Evolutionary conservation across 2,329 filamentous ascomycete species (phyloP).

Genomic region (Diplodia intermedia): DNA sequence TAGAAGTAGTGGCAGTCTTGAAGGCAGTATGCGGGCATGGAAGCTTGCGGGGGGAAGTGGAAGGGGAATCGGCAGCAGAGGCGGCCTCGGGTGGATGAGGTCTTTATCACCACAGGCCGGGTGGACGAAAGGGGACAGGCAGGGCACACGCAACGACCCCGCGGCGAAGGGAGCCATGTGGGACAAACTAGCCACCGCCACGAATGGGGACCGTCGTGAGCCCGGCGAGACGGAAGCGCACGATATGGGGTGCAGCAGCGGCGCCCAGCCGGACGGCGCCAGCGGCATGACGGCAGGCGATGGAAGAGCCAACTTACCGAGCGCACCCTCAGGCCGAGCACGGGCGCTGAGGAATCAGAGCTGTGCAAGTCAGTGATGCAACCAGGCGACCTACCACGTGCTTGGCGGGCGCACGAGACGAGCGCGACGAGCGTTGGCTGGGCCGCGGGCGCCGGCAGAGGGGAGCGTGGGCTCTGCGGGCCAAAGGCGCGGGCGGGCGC

Average conservation of each 20-base stretch:
- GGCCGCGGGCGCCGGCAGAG: constrained; percentile 13
- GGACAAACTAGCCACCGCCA: constrained; percentile 39
- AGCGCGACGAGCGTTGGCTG: background rate
- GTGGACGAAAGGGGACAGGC: constrained; percentile 29
- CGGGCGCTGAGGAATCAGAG: constrained; percentile 1
- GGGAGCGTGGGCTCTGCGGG: constrained; percentile 1
- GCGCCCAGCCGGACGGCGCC: constrained; percentile 8
- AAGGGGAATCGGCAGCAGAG: background rate
- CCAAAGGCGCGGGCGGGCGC: constrained; percentile 13
- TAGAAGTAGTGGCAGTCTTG: constrained; percentile 95
- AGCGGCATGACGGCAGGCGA: background rate
- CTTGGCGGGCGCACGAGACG: background rate
- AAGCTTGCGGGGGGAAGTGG: constrained; percentile 40
- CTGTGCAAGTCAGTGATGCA: constrained; percentile 19
- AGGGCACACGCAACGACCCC: constrained; percentile 27
- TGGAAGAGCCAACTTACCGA: constrained; percentile 15
- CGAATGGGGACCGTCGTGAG: background rate
- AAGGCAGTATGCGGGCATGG: constrained; percentile 81
- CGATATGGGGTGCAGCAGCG: constrained; percentile 16
- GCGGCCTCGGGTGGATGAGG: constrained; percentile 18
- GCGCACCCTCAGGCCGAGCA: background rate
- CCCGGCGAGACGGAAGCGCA: constrained; percentile 21
- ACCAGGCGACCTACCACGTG: constrained; percentile 19
- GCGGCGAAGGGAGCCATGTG: constrained; percentile 41
- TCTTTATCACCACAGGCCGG: constrained; percentile 10